These are phyloP conservation scores for Pseudocercospora macadamiae DNA, from an alignment of 2,329 filamentous ascomycete genomes.

Conservation along the genomic window DNA sequence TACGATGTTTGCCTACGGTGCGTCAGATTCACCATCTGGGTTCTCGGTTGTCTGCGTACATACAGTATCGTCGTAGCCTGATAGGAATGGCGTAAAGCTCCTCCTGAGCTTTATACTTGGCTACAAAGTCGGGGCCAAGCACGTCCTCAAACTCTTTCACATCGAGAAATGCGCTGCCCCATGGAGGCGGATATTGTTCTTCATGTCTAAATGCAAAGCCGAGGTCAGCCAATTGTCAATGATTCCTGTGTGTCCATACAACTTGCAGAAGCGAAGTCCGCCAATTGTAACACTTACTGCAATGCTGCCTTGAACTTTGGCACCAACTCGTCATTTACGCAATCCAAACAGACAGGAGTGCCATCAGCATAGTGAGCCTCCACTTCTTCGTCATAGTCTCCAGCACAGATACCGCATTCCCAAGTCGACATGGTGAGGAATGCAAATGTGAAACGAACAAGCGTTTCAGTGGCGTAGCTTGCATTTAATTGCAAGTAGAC, in stretches of 20 bases:
- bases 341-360: neutral
- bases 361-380: neutral
- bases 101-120: neutral
- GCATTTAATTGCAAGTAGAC: no score
- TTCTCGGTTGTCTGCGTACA: no score
- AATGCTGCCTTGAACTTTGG: neutral
- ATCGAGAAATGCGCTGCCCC: conserved; percentile 1
- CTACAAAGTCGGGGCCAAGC: neutral
- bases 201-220: neutral
- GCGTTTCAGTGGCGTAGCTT: no score
- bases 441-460: no score
- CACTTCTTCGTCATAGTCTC: neutral
- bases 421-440: neutral
- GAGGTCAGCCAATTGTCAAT: neutral
- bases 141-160: conserved; percentile 3
- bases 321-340: neutral
- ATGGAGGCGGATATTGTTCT: neutral
- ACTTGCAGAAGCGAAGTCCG: neutral
- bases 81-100: neutral
- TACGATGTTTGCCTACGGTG: neutral
- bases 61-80: conserved; percentile 1
- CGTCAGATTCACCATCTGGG: no score
- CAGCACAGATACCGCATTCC: neutral
- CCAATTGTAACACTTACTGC: no score
- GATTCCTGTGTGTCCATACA: no score